These are phyloP conservation scores for Betula pendula DNA, from an alignment of 306 rosid genomes.

Conservation along the genomic window DNA sequence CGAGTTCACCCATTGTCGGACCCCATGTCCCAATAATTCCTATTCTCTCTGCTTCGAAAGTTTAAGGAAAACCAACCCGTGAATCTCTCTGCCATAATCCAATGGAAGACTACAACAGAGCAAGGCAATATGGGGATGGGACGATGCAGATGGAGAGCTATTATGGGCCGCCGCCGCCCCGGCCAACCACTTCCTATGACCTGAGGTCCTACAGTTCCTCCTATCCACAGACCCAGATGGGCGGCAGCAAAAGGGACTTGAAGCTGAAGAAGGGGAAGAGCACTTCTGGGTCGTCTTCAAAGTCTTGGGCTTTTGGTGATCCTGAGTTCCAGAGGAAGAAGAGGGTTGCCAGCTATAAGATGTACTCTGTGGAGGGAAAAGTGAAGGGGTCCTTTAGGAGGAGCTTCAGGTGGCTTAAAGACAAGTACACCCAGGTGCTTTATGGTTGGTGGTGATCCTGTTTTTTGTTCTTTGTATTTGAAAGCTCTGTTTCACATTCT, in stretches of 20 bases:
- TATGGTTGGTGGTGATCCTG: constrained; percentile 63
- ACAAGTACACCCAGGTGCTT: constrained; percentile 65
- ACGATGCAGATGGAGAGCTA: constrained; percentile 65
- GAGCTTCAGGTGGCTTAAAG: constrained; percentile 90
- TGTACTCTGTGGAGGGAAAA: constrained; percentile 86
- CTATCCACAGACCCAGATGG: constrained; percentile 48
- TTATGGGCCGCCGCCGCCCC: constrained; percentile 56
- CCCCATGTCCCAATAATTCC: not conserved
- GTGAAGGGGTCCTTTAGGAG: constrained; percentile 83
- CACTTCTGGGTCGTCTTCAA: constrained; percentile 49
- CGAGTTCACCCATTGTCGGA: not conserved
- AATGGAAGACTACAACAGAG: constrained; percentile 70
- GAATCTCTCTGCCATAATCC: constrained; percentile 13
- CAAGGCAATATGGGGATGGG: constrained; percentile 55
- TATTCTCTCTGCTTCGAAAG: not conserved
- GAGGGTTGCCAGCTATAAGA: constrained; percentile 85
- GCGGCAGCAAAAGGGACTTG: constrained; percentile 39
- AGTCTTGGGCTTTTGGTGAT: constrained; percentile 53
- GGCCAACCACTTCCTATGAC: constrained; percentile 39
- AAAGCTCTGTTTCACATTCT: constrained; percentile 17
- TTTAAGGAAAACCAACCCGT: not conserved
- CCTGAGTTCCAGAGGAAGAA: constrained; percentile 90
- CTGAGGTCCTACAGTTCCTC: constrained; percentile 60
- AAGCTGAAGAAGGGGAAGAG: constrained; percentile 73
- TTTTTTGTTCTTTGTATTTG: not conserved